A percentile compares a stretch with the other conserved stretches of the same genome.
phyloP scores from a whole-genome alignment of 345 rosid genomes.

The Citrus reticulata region DNA sequence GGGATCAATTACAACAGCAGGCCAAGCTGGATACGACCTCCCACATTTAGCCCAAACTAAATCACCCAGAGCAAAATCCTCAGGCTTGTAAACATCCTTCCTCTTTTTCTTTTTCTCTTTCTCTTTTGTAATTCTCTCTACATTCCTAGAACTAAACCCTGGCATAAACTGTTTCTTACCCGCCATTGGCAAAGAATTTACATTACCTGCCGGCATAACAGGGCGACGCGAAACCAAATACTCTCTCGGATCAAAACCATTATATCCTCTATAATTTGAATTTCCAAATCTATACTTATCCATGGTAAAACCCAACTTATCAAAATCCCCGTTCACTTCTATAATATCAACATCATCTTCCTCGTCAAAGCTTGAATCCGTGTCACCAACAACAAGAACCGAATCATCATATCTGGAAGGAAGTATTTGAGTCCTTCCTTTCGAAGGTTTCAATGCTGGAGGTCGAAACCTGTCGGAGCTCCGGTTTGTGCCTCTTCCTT shows the following conservation, averaged over 20 bases:
- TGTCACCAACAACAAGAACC: constrained; percentile 28
- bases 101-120: constrained; percentile 17
- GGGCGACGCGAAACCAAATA: constrained; percentile 34
- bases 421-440: constrained; percentile 42
- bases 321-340: constrained; percentile 20
- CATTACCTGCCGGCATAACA: constrained; percentile 18
- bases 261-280: constrained; percentile 29
- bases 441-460: constrained; percentile 41
- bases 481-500: constrained; percentile 20
- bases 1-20: constrained; percentile 87
- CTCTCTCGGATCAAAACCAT: constrained; percentile 25
- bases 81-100: constrained; percentile 66
- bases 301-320: constrained; percentile 8
- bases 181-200: constrained; percentile 32
- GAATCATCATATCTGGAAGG: constrained; percentile 60
- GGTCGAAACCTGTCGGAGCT: constrained; percentile 24
- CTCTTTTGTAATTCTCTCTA: constrained; percentile 28
- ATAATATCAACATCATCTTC: constrained; percentile 16
- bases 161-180: constrained; percentile 27
- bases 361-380: constrained; percentile 38
- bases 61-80: constrained; percentile 82
- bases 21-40: constrained; percentile 91
- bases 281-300: constrained; percentile 28
- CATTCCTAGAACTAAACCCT: constrained; percentile 12
- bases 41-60: constrained; percentile 97